These are phyloP conservation scores for Erysimum cheiri DNA, from an alignment of 441 rosid genomes.

Conservation along the genomic window DNA sequence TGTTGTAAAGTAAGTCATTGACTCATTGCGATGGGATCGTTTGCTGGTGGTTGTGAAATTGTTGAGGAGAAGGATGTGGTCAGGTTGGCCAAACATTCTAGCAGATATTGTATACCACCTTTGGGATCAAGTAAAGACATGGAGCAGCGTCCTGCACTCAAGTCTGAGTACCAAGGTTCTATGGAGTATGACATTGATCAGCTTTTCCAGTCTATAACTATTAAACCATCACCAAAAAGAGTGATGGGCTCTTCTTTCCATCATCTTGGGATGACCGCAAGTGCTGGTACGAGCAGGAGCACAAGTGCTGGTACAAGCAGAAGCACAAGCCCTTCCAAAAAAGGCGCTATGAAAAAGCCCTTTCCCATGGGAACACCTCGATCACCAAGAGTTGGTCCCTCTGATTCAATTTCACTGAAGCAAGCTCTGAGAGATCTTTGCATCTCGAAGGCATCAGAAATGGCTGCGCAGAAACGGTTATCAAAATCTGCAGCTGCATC, in stretches of 20 bases:
- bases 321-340: constrained; percentile 61
- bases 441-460: constrained; percentile 92
- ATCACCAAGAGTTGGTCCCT: constrained; percentile 60
- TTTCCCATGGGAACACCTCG: constrained; percentile 53
- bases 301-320: constrained; percentile 58
- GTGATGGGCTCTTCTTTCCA: constrained; percentile 53
- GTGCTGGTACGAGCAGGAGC: constrained; percentile 55
- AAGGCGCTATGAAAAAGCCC: constrained; percentile 65
- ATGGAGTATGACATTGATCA: constrained; percentile 81
- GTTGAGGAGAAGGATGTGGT: constrained; percentile 71
- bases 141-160: constrained; percentile 42
- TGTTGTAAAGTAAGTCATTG: constrained; percentile 10
- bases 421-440: constrained; percentile 91
- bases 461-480: constrained; percentile 82
- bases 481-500: constrained; percentile 63
- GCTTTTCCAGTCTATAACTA: constrained; percentile 78
- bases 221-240: constrained; percentile 53
- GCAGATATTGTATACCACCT: constrained; percentile 49
- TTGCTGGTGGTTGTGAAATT: constrained; percentile 71
- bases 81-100: constrained; percentile 47
- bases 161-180: constrained; percentile 58
- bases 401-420: constrained; percentile 73
- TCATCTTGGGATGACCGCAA: constrained; percentile 49
- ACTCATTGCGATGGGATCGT: constrained; percentile 66
- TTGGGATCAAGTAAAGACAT: constrained; percentile 51